Conservation (phyloP, 2,329 filamentous ascomycete species). For the Sarocladium kiliense region DNA sequence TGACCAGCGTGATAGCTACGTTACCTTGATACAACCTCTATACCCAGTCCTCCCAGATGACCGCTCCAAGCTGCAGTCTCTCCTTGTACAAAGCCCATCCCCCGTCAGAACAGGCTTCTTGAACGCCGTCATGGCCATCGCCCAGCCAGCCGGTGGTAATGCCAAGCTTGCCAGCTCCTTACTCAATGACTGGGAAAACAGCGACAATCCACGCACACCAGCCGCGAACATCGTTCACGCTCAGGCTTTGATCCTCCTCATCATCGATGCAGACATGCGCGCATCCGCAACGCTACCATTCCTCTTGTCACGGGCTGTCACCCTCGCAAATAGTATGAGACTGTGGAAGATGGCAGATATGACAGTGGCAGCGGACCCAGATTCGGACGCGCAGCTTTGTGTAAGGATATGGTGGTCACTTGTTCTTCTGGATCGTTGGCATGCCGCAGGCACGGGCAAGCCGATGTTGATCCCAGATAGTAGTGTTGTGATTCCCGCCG, state of each 20-base stretch:
- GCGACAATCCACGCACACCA: conserved; percentile 29
- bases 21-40: conserved; percentile 58
- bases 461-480: conserved; percentile 59
- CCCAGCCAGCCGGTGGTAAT: conserved; percentile 33
- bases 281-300: conserved; percentile 41
- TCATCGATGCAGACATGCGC: conserved; percentile 56
- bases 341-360: conserved; percentile 42
- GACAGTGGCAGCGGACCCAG: conserved; percentile 44
- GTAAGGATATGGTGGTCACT: conserved; percentile 68
- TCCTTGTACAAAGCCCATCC: conserved; percentile 51
- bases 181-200: conserved; percentile 47
- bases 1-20: conserved; percentile 42
- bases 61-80: conserved; percentile 48
- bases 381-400: conserved; percentile 57
- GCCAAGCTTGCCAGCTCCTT: conserved; percentile 40
- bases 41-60: conserved; percentile 61
- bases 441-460: conserved; percentile 61
- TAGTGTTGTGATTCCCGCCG: conserved; percentile 53
- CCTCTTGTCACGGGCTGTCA: conserved; percentile 61
- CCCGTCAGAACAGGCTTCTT: conserved; percentile 59
- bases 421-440: conserved; percentile 68
- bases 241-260: conserved; percentile 61
- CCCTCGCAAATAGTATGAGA: conserved; percentile 60
- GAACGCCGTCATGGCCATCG: conserved; percentile 56
- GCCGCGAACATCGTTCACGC: conserved; percentile 53